A percentile compares a stretch with the other conserved stretches of the same genome.
Evolutionary conservation across 768 basidiomycete species (phyloP).

Genomic region (Rhizopogon sp.): DNA sequence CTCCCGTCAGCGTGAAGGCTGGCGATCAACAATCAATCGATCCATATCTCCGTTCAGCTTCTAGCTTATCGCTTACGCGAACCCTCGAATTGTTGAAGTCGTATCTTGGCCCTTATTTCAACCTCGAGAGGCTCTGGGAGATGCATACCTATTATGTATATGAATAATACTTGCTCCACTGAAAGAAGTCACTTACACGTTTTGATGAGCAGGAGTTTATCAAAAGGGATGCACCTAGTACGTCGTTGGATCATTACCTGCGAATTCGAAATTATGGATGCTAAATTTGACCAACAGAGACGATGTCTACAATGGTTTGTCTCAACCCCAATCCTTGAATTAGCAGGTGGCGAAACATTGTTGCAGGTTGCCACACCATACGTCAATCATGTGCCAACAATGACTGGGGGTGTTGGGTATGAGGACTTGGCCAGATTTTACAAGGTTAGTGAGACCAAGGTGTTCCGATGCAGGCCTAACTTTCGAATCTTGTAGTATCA

Average conservation of each 20-base stretch:
- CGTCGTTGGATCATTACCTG: constrained; percentile 5
- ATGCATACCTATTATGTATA: constrained; percentile 40
- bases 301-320: constrained; percentile 37
- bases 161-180: neutral
- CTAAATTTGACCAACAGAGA: constrained; percentile 22
- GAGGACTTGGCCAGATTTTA: constrained; percentile 42
- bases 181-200: neutral
- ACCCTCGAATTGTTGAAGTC: constrained; percentile 32
- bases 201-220: constrained; percentile 28
- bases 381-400: constrained; percentile 38
- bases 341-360: neutral
- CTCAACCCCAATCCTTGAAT: neutral
- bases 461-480: neutral
- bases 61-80: constrained; percentile 31
- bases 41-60: constrained; percentile 32
- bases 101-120: constrained; percentile 37
- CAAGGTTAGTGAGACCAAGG: constrained; percentile 24
- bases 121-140: constrained; percentile 43
- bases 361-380: constrained; percentile 37
- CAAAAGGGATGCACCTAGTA: constrained; percentile 35
- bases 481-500: constrained; percentile 25
- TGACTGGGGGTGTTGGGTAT: constrained; percentile 43
- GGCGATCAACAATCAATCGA: constrained; percentile 19
- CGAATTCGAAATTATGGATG: neutral
- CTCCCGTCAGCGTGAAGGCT: constrained; percentile 23